Percentiles rank a stretch among this genome's conserved stretches.
Evolutionary conservation across 164 flowering plant genomes (phyloP).

Genomic region (Amborella trichopoda): DNA sequence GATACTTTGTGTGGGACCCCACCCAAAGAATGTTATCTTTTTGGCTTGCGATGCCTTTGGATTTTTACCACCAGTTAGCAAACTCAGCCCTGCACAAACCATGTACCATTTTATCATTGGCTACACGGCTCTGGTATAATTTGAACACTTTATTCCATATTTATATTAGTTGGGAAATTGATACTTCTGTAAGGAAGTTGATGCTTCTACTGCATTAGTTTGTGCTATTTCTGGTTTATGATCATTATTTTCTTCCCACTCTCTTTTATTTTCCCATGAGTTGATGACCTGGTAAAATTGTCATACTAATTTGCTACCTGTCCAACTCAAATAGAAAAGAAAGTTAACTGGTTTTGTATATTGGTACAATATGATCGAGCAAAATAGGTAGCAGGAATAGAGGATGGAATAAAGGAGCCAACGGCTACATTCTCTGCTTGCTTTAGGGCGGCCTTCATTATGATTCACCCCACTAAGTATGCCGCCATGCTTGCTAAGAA

Average conservation of each 20-base stretch:
- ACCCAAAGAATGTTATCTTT: conserved; percentile 92
- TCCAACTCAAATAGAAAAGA: too few species aligned
- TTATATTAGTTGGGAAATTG: too few species aligned
- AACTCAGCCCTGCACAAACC: conserved; percentile 85
- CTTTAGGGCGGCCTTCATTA: conserved; percentile 97
- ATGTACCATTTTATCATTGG: conserved; percentile 99
- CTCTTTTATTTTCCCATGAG: too few species aligned
- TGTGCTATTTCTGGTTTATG: too few species aligned
- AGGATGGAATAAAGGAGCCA: conserved; percentile 93
- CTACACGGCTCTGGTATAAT: conserved; percentile 88
- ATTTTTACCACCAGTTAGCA: conserved; percentile 98
- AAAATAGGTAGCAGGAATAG: conserved; percentile 91
- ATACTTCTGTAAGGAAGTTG: too few species aligned
- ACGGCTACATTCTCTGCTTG: conserved; percentile 95
- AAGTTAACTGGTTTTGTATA: too few species aligned
- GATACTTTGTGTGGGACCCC: conserved; percentile 94
- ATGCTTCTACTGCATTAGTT: neutral
- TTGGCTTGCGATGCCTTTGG: conserved; percentile 98
- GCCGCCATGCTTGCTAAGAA: conserved; percentile 98
- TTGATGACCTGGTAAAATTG: too few species aligned
- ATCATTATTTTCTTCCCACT: too few species aligned
- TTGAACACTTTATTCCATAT: too few species aligned
- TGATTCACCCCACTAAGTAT: conserved; percentile 96
- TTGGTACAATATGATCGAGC: too few species aligned
- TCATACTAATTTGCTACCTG: too few species aligned